Percentiles rank a stretch among this genome's conserved stretches.
phyloP scores from a whole-genome alignment of 164 flowering plant genomes.

The Vitis amurensis region DNA sequence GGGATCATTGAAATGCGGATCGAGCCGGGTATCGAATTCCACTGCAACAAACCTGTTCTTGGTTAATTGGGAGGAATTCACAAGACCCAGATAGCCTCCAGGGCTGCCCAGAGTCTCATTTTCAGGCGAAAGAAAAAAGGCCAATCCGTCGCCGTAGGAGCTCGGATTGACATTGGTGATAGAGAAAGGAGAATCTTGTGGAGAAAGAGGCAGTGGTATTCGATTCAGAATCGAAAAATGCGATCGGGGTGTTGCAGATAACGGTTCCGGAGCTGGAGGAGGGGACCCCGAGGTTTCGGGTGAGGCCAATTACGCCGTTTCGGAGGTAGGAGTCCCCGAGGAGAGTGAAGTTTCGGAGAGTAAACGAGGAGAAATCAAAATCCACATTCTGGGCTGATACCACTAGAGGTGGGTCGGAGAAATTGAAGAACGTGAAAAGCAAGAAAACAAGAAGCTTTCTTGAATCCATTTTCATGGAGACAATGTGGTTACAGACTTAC shows the following conservation, averaged over 20 bases:
- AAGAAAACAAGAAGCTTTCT: conserved; percentile 37
- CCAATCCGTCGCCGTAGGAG: conserved; percentile 76
- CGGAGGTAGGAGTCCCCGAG: conserved; percentile 88
- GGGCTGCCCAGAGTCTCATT: conserved; percentile 66
- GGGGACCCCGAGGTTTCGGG: conserved; percentile 65
- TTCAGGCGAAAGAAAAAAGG: conserved; percentile 71
- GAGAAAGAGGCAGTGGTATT: conserved; percentile 76
- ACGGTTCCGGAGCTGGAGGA: conserved; percentile 76
- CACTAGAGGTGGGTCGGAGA: background rate
- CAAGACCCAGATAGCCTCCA: conserved; percentile 79
- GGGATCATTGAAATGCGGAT: conserved; percentile 60
- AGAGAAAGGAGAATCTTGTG: conserved; percentile 67
- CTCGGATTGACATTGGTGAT: conserved; percentile 49
- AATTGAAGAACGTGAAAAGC: conserved; percentile 12
- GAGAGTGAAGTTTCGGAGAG: conserved; percentile 69
- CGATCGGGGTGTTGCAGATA: conserved; percentile 61
- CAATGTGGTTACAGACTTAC: no score
- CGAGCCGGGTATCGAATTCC: conserved; percentile 76
- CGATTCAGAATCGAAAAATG: conserved; percentile 47
- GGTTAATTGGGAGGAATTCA: conserved; percentile 57
- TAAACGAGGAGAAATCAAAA: conserved; percentile 58
- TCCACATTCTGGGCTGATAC: conserved; percentile 22
- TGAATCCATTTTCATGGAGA: conserved; percentile 19
- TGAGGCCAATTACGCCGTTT: conserved; percentile 77
- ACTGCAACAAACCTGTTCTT: conserved; percentile 65